These are phyloP conservation scores for Phytophthora fragariae DNA, from an alignment of 352 stramenopile species.

Conservation along the genomic window DNA sequence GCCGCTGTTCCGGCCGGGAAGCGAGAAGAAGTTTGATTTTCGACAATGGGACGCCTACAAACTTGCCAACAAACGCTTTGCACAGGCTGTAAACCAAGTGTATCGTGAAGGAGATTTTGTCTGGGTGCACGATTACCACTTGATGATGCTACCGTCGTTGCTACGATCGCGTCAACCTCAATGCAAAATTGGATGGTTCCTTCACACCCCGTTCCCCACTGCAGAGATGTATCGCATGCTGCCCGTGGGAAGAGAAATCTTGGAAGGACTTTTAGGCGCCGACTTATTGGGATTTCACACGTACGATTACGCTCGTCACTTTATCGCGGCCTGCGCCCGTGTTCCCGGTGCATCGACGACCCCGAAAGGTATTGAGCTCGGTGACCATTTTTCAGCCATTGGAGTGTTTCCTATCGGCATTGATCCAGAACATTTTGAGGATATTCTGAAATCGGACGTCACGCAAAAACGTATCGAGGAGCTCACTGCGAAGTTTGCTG, in stretches of 20 bases:
- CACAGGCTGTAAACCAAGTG: slow-evolving; percentile 80
- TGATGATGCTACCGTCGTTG: slow-evolving; percentile 87
- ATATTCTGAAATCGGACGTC: slow-evolving; percentile 53
- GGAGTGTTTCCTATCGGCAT: slow-evolving; percentile 90
- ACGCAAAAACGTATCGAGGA: slow-evolving; percentile 71
- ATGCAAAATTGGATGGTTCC: slow-evolving; percentile 88
- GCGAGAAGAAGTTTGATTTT: slow-evolving; percentile 93
- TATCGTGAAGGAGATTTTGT: slow-evolving; percentile 87
- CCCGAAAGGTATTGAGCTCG: slow-evolving; percentile 82
- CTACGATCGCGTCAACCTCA: slow-evolving; percentile 75
- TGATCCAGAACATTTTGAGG: slow-evolving; percentile 85
- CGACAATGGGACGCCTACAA: slow-evolving; percentile 90
- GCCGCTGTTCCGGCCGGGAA: slow-evolving; percentile 86
- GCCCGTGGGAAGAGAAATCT: slow-evolving; percentile 78
- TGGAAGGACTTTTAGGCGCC: slow-evolving; percentile 81
- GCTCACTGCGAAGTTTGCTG: slow-evolving; percentile 66
- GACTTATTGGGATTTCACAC: slow-evolving; percentile 90
- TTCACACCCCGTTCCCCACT: slow-evolving; percentile 90
- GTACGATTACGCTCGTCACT: slow-evolving; percentile 90
- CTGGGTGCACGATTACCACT: slow-evolving; percentile 92
- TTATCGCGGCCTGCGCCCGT: slow-evolving; percentile 78
- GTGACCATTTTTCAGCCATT: slow-evolving; percentile 83
- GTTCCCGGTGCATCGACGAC: slow-evolving; percentile 79
- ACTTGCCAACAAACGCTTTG: slow-evolving; percentile 84
- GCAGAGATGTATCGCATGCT: slow-evolving; percentile 88